A percentile compares a stretch with the other conserved stretches of the same genome.
Evolutionary conservation across 805 yeast genomes (phyloP).

Genomic region (Isabelozyma heimii): DNA sequence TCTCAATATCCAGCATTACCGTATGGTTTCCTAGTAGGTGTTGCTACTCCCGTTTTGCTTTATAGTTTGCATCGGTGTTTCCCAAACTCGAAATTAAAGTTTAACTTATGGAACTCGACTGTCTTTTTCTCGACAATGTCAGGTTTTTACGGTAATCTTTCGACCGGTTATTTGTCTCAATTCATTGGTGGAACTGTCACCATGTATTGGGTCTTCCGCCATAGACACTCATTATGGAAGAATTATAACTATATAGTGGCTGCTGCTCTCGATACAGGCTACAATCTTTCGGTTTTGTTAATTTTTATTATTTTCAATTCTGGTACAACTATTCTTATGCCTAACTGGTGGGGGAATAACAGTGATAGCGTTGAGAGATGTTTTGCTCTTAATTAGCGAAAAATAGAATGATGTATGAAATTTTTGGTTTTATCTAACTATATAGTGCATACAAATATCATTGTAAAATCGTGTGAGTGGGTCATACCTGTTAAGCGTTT

Average conservation of each 20-base stretch:
- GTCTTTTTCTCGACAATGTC: conserved; percentile 44
- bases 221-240: conserved; percentile 33
- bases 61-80: conserved; percentile 18
- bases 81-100: conserved; percentile 17
- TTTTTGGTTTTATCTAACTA: too few species aligned
- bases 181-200: conserved; percentile 42
- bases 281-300: conserved; percentile 34
- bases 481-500: too few species aligned
- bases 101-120: conserved; percentile 40
- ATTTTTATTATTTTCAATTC: conserved; percentile 25
- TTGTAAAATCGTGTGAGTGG: too few species aligned
- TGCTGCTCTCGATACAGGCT: conserved; percentile 48
- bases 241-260: conserved; percentile 44
- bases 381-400: conserved; percentile 21
- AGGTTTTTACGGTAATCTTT: conserved; percentile 42
- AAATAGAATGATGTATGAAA: too few species aligned
- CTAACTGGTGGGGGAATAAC: conserved; percentile 48
- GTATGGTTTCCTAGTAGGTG: conserved; percentile 39
- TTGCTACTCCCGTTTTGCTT: conserved; percentile 26
- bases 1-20: conserved; percentile 38
- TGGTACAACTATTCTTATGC: conserved; percentile 21
- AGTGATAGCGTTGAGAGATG: conserved; percentile 37
- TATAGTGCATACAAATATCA: too few species aligned
- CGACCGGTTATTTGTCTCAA: conserved; percentile 43
- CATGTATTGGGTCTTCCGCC: conserved; percentile 38